Evolutionary conservation across 2,329 filamentous ascomycete genomes (phyloP), one percentile per base, ranked within the genome.

Genomic region (Claviceps monticola): DNA sequence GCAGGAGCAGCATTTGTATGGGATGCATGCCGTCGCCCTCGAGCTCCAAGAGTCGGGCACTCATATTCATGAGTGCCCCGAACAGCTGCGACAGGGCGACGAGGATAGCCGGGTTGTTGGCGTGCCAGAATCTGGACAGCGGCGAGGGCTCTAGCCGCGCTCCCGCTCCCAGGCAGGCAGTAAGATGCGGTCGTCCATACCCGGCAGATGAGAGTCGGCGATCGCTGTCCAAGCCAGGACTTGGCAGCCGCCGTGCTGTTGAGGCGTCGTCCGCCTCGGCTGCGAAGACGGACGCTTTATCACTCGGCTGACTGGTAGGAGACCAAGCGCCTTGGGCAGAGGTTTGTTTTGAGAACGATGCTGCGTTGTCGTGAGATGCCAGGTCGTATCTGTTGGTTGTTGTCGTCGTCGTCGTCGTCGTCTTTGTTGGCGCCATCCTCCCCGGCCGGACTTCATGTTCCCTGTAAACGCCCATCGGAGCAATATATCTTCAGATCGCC

Each of bases 41-140:
- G 17, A 84, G 73, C 63, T 94, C 87, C 41, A 95, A 71, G 11
- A 91, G 66, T 19, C 88, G 76, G 0, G 88, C 86, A 42, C 82
- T 81, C 9, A 94, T 79, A 64, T 93, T 94, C 90, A 95, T 95
- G 50, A 86, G 67, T 0, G 84, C 82, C 1, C 84, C 88, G 59
- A 95, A 95, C 38, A 93, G 71, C 66, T 95, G 88, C 0, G 88
- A 78, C 2, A 83, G 55, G 17, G 89, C 71, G 44, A 95, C 86
- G 45, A 89, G 72, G 21, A 84, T 71, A 19, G 90, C 75, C 2
- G 86, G 86, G 57, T 84, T 83, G 60, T 93, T 89, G 51, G 72
- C 69, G 4, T 67, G 56, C 83, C 84, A 88, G 56, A 79, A 68
- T 21, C 54, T 55, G 21, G 56, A 49, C 53, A 62, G 55, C 11